Evolutionary conservation across 2,329 filamentous ascomycete genomes (phyloP).

Genomic region (Colletotrichum liaoningense): DNA sequence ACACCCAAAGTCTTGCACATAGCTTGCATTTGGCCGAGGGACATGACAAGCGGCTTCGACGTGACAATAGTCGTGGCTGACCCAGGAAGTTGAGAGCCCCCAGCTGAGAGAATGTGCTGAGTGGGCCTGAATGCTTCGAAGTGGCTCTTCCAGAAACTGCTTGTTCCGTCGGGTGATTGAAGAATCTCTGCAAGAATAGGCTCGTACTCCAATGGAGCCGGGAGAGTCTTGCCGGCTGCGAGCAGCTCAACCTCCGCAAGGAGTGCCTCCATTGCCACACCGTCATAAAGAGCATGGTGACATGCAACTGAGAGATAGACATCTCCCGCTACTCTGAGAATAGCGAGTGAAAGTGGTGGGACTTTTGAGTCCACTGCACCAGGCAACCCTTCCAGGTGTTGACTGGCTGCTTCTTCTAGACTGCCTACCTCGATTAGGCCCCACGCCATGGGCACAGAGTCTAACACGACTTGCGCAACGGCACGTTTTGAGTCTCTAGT

Average conservation of each 20-base stretch:
- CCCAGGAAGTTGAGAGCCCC: background rate
- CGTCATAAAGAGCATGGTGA: constrained; percentile 91
- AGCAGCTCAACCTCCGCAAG: constrained; percentile 76
- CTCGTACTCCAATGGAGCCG: constrained; percentile 65
- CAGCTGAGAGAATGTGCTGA: constrained; percentile 21
- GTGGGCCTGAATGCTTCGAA: constrained; percentile 61
- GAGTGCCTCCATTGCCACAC: constrained; percentile 77
- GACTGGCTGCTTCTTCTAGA: constrained; percentile 50
- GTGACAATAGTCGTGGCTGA: background rate
- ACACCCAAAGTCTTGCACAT: constrained; percentile 64
- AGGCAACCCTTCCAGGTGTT: constrained; percentile 53
- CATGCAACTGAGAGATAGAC: constrained; percentile 61
- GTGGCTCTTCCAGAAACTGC: constrained; percentile 74
- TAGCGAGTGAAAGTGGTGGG: constrained; percentile 58
- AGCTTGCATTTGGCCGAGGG: constrained; percentile 59
- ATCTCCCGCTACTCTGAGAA: constrained; percentile 47
- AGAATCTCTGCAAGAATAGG: constrained; percentile 73
- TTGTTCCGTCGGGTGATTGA: constrained; percentile 56
- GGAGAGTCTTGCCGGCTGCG: constrained; percentile 60
- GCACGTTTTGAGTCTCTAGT: constrained; percentile 71
- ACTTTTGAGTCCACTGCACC: constrained; percentile 55
- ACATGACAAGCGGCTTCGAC: constrained; percentile 31
- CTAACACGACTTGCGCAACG: constrained; percentile 78
- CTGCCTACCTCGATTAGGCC: constrained; percentile 45
- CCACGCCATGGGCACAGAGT: constrained; percentile 56